Base-by-base conservation (phyloP, 2,329 filamentous ascomycete species). In the Aphanoascus verrucosus region DNA sequence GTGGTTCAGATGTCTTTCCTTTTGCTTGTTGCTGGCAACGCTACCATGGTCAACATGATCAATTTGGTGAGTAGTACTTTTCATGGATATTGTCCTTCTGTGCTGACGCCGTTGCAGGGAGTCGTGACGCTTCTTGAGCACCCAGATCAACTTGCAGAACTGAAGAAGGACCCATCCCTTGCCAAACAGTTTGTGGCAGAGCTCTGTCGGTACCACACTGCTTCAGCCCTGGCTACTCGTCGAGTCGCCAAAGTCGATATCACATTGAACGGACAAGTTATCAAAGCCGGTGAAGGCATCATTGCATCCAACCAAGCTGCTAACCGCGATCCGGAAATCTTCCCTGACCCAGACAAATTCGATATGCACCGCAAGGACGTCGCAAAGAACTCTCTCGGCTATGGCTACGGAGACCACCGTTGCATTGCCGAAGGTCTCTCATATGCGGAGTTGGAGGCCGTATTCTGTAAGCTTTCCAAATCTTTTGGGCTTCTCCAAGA, bases 21-120 rank as follows among this genome's bases (percentile, higher is more conserved):
- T 6, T 64, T 77, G 4, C 68, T 78, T 1, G 74, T 76, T 1
- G 74, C 75, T 0, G 75, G 75, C 1, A 78, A 77, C 37, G 76
- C 75, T 0, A 77, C 76, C 0, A 74, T 77, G 71, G 70, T 77
- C 3, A 76, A 72, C 59, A 77, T 74, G 70, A 77, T 77, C 53
- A 66, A 69, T 0, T 64, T 77, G 32, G 72, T 72, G 49, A 46
- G 47, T 23, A 20, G 8, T 19, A 34, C 37, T 41, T 3, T 11
- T 20, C 5, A 20, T 38, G 14, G 19, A 14, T 20, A 15, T 41
- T 1, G 2, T n/a, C 20, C n/a, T 17, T 20, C 19, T 5, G 28
- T 28, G 35, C 52, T 53, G 12, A 54, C n/a, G 63, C 51, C 1
- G 5, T 20, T 0, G 0, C 14, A 73, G 69, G 75, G 75, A 9